phyloP scores from a whole-genome alignment of 208 protist species.

The Naegleria lovaniensis region DNA sequence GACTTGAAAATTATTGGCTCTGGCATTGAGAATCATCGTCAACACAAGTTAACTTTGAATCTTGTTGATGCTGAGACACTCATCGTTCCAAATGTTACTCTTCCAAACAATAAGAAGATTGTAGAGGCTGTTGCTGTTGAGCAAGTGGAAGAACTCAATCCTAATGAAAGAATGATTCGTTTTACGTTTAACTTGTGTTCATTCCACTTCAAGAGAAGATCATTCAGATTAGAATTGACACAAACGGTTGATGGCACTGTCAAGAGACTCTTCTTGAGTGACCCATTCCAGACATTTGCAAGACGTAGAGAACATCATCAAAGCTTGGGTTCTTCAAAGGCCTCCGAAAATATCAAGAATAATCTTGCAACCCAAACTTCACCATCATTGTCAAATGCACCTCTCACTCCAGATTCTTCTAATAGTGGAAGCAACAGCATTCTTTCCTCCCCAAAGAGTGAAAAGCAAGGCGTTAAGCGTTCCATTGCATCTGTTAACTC shows the following conservation, averaged over 20 bases:
- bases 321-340: background rate
- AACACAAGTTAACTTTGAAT: background rate
- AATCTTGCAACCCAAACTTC: background rate
- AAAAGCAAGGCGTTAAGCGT: background rate
- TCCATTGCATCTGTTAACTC: background rate
- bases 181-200: conserved; percentile 15
- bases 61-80: background rate
- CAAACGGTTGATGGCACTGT: background rate
- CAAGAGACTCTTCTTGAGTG: background rate
- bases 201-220: background rate
- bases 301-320: background rate
- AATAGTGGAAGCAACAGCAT: background rate
- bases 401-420: background rate
- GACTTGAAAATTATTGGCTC: background rate
- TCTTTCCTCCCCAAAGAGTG: background rate
- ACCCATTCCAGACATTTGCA: conserved; percentile 5
- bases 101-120: background rate
- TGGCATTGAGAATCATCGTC: background rate
- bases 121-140: background rate
- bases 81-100: background rate
- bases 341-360: background rate
- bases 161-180: conserved; percentile 1
- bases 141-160: background rate
- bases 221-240: background rate
- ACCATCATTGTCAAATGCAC: background rate